Evolutionary conservation across 1,284 basidiomycete genomes (phyloP).

Genomic region (Pascua sp.): DNA sequence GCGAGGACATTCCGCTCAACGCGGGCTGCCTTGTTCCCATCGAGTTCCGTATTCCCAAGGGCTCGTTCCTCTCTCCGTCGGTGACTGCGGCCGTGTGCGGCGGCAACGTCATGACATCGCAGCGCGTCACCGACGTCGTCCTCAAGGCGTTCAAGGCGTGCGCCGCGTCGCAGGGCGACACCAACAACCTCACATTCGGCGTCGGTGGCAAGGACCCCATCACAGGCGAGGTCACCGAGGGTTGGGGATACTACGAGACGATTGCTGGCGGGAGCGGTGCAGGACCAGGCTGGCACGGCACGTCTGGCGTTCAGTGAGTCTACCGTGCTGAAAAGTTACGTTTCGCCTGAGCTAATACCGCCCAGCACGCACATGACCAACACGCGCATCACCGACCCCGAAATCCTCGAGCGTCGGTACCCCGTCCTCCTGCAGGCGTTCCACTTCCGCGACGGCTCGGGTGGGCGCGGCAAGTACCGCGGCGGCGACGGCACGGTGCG

Average conservation of each 20-base stretch:
- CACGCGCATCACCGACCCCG: constrained; percentile 83
- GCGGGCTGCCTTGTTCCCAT: constrained; percentile 70
- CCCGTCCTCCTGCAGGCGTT: constrained; percentile 78
- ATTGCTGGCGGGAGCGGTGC: constrained; percentile 89
- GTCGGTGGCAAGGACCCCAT: constrained; percentile 6
- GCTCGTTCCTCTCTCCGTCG: constrained; percentile 76
- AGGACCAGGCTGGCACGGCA: constrained; percentile 85
- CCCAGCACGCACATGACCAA: constrained; percentile 65
- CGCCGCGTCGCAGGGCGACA: constrained; percentile 79
- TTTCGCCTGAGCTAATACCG: background rate
- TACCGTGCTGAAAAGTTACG: background rate
- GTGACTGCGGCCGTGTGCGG: constrained; percentile 85
- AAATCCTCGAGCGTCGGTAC: constrained; percentile 53
- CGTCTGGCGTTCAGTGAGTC: constrained; percentile 54
- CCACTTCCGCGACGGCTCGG: constrained; percentile 70
- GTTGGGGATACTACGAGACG: constrained; percentile 22
- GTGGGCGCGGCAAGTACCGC: constrained; percentile 69
- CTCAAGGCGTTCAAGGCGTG: constrained; percentile 87
- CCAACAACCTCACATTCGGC: constrained; percentile 57
- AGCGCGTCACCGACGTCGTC: constrained; percentile 91
- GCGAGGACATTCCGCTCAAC: constrained; percentile 81
- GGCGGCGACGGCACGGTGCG: constrained; percentile 87
- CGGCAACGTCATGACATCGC: constrained; percentile 68
- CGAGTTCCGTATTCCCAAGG: constrained; percentile 73
- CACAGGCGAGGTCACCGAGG: constrained; percentile 7